Base-by-base conservation (phyloP, 495 filamentous ascomycete genomes). In the Bryoglossum gracile region DNA sequence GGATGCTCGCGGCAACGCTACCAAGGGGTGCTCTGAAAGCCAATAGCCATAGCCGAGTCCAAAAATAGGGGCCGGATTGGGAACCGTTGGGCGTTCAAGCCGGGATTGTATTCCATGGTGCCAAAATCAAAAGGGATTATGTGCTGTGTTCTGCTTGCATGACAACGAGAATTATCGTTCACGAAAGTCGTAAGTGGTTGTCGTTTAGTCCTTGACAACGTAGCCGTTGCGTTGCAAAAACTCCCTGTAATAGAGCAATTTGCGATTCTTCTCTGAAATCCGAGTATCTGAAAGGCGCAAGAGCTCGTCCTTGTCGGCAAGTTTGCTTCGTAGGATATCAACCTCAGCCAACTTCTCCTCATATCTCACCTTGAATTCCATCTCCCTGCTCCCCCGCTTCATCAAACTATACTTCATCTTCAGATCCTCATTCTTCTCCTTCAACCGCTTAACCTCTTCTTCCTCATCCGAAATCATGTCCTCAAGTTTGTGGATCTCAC, bases 251-350 rank as follows among this genome's bases (percentile, higher is more conserved):
- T 53, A 50, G 25, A 43, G 1, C 24, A 44, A 50, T 62, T 59
- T 28, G 70, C 64, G 75, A 70, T 60, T 82, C 67, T 55, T 62
- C 71, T 50, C 78, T 71, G 71, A 72, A 71, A 25, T 74, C 74
- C 55, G 79, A 65, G 51, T 67, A 64, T 54, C 68, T 66, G 50
- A 83, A 79, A 74, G 80, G 78, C 60, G 83, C 80, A 14, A 60
- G 65, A 69, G 68, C 79, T 56, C 50, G 14, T 53, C 53, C 43
- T 11, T 46, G 16, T 56, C 46, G 1, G n/a, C 34, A 19, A 53
- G 47, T 75, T 76, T 50, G 79, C 78, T 48, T 81, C 81, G 34
- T 79, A 75, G 25, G 80, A 70, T 14, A 56, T 86, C 83, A 19
- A 85, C 66, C 34, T 72, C 69, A 13, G 73, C 60, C 17, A 72